Evolutionary conservation across 495 filamentous ascomycete species (phyloP), one percentile per base, ranked within the genome.

Genomic region (Talaromyces ruber): DNA sequence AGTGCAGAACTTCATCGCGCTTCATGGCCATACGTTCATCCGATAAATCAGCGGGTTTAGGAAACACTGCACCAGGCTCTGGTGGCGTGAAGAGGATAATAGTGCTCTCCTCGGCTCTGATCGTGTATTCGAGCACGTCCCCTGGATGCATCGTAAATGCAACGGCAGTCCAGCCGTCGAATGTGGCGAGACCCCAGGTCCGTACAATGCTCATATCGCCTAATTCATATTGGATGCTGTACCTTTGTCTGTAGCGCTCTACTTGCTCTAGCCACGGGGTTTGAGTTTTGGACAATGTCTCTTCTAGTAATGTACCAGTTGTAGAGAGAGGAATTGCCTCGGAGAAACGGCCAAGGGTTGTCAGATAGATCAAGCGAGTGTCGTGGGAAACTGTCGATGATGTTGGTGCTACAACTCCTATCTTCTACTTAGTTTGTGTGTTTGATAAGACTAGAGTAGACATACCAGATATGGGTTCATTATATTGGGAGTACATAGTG

Each of bases 101-200:
- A 14, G 72, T 60, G 16, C 63, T 65, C 28, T 81, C 76, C 18
- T 77, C 75, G 16, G 72, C 70, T 2, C 71, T 57, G 0, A 74
- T 73, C 1, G 69, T 70, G 64, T 85, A 85, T 58, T 84, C 78
- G 30, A 84, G 62, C 71, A 79, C 78, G 64, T 84, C 77, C 6
- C 76, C 78, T 0, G 82, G 81, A 63, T 84, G 80, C 58, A 75
- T 58, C 1, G 76, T 80, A 57, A 80, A 67, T 18, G 76, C 76
- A 2, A 70, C 70, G 1, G 76, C 79, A 37, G 75, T 64, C 2
- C 76, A 65, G 37, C 74, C 73, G 14, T 70, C 67, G 21, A 73
- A 66, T 12, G 76, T 73, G n/a, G 78, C 71, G 0, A 84, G 62
- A 14, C 83, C 83, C 81, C 82, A 83, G n/a, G 76, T 68, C 61